Conservation (phyloP, 768 basidiomycete species). For the Podaxis rugospora region DNA sequence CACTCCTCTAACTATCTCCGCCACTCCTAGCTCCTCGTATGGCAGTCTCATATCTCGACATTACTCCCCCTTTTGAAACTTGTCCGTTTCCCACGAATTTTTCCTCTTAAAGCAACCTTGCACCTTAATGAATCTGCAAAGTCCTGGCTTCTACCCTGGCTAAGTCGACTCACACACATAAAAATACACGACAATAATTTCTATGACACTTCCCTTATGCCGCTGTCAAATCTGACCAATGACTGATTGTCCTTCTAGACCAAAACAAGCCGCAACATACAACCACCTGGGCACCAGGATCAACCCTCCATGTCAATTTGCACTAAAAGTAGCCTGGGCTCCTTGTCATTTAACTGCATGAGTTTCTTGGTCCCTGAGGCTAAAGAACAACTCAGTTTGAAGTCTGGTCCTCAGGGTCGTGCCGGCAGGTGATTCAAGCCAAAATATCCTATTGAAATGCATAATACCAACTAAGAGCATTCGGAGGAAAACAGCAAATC, state of each 20-base stretch:
- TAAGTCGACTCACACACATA: not conserved
- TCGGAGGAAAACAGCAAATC: not conserved
- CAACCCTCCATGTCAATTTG: not conserved
- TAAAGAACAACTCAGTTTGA: not conserved
- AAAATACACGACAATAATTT: not conserved
- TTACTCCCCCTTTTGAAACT: not conserved
- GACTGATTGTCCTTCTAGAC: not conserved
- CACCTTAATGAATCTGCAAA: too few species aligned
- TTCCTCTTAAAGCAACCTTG: not conserved
- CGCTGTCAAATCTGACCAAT: not conserved
- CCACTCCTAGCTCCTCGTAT: not conserved
- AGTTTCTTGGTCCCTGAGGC: not conserved
- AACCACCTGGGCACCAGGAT: not conserved
- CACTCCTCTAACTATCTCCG: constrained; percentile 3
- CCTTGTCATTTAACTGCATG: not conserved
- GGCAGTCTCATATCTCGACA: not conserved
- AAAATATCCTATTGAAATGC: not conserved
- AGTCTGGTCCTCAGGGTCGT: not conserved
- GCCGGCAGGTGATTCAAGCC: not conserved
- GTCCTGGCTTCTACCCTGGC: not conserved
- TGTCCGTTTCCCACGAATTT: not conserved
- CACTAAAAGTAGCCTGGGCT: not conserved
- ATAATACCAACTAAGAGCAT: not conserved
- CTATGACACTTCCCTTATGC: not conserved
- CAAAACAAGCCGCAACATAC: not conserved